A percentile compares a stretch with the other conserved stretches of the same genome.
These are phyloP conservation scores for Cryptosporidium sp. DNA, from an alignment of 169 alveolate genomes.

Conservation along the genomic window DNA sequence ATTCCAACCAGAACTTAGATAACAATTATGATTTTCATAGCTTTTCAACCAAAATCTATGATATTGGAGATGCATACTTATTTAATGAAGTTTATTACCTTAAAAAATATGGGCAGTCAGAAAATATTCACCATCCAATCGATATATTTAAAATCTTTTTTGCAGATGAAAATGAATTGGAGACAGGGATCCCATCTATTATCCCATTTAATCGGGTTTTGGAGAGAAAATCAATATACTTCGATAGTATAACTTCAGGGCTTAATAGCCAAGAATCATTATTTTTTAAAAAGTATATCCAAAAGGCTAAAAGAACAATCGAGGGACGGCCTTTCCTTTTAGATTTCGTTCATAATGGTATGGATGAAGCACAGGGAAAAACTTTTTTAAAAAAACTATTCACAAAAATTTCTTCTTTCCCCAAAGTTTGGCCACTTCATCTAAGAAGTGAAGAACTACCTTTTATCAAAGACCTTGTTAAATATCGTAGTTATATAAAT, in stretches of 20 bases:
- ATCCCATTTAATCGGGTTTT: constrained; percentile 55
- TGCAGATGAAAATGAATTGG: constrained; percentile 47
- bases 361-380: constrained; percentile 13
- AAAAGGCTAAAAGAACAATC: constrained; percentile 35
- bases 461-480: constrained; percentile 49
- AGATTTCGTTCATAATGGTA: background rate
- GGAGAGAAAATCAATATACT: constrained; percentile 57
- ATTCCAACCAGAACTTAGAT: constrained; percentile 5
- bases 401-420: constrained; percentile 48
- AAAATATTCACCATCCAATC: constrained; percentile 3
- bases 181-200: constrained; percentile 21
- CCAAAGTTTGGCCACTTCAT: constrained; percentile 68
- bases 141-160: constrained; percentile 57
- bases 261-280: constrained; percentile 22
- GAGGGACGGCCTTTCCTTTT: background rate
- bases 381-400: constrained; percentile 28
- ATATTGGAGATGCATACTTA: constrained; percentile 52
- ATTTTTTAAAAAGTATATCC: constrained; percentile 38
- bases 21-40: background rate
- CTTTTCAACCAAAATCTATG: constrained; percentile 23
- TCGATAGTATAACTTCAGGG: constrained; percentile 4
- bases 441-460: constrained; percentile 46
- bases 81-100: constrained; percentile 51
- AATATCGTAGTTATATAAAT: constrained; percentile 45
- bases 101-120: background rate